Percentiles rank a stretch among this genome's conserved stretches.
Evolutionary conservation across 768 basidiomycete genomes (phyloP).

Genomic region (Russula vinacea): DNA sequence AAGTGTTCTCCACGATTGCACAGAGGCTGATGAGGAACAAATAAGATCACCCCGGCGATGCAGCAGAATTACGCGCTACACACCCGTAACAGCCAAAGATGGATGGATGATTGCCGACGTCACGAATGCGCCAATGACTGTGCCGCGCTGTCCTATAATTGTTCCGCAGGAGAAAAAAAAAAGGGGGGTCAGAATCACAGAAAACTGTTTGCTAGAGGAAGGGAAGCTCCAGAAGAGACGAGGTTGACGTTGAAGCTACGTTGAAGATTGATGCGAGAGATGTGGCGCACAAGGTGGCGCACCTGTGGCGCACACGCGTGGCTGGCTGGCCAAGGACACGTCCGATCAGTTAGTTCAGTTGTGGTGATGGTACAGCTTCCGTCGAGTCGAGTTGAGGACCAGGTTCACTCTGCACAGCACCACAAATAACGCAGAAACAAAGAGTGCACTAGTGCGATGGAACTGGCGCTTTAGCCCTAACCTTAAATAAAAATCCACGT

Average conservation of each 20-base stretch:
- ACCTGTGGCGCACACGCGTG: conserved; percentile 34
- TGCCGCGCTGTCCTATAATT: conserved; percentile 48
- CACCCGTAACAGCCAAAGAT: conserved; percentile 57
- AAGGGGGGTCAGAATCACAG: conserved; percentile 38
- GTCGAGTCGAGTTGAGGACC: conserved; percentile 19
- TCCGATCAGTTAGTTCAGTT: conserved; percentile 32
- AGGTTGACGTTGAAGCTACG: conserved; percentile 36
- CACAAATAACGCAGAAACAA: conserved; percentile 12
- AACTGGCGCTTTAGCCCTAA: no score
- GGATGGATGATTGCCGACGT: conserved; percentile 59
- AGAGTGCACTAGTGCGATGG: no score
- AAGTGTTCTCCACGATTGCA: conserved; percentile 48
- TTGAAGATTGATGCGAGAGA: conserved; percentile 38
- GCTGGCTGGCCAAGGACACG: conserved; percentile 37
- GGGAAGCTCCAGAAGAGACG: conserved; percentile 41
- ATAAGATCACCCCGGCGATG: conserved; percentile 49
- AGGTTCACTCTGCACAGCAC: conserved; percentile 21
- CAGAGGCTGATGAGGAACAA: conserved; percentile 59
- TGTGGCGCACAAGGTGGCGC: conserved; percentile 38
- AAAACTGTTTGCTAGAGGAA: conserved; percentile 39
- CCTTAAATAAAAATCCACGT: no score
- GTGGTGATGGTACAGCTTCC: conserved; percentile 29
- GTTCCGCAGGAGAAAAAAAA: conserved; percentile 35
- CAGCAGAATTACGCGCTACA: conserved; percentile 42
- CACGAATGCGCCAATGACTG: conserved; percentile 53